Evolutionary conservation across 345 rosid genomes (phyloP), one percentile per base, ranked within the genome.

Genomic region (Leavenworthia alabamica): DNA sequence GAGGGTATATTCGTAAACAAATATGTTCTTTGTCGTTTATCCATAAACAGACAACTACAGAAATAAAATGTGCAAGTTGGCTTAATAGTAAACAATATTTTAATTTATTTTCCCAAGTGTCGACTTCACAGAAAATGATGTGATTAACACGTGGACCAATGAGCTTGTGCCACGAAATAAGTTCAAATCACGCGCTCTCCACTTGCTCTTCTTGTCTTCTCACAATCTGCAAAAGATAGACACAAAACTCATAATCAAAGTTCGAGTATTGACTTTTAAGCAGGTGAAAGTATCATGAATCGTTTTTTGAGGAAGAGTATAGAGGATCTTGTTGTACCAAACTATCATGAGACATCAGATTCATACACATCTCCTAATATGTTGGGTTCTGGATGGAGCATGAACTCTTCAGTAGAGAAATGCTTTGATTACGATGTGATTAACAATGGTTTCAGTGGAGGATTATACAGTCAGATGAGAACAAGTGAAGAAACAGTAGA

Each of bases 401-500:
- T 65, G 44, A 72, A 57, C 60, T 42, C 61, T 10, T 35, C 57
- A 46, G 51, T 65, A 0, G 66, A 72, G 29, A 64, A 72, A 15
- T 64, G 62, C 24, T 72, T 65, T 4, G 71, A 72, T 24, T 72
- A 42, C 24, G 75, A 72, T 64, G 71, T 59, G 3, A 72, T 72
- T 19, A 59, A 72, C 71, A 51, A 72, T 64, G 66, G 75, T 2
- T 72, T 72, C 42, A 72, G 71, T 20, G 75, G 75, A 33, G 75
- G 71, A 3, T 52, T 72, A 27, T 72, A 72, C 28, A 56, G 70
- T 33, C 70, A 64, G 29, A 64, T 64, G 63, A 56, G 54, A 2
- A 52, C 43, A 3, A 44, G 63, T 28, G 57, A 50, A 22, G 58
- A 52, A 44, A 15, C n/a, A n/a, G n/a, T n/a, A n/a, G n/a, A n/a